Conservation (phyloP, 371 early-diverging fungal genomes). For the Syncephalastrum contaminatum region DNA sequence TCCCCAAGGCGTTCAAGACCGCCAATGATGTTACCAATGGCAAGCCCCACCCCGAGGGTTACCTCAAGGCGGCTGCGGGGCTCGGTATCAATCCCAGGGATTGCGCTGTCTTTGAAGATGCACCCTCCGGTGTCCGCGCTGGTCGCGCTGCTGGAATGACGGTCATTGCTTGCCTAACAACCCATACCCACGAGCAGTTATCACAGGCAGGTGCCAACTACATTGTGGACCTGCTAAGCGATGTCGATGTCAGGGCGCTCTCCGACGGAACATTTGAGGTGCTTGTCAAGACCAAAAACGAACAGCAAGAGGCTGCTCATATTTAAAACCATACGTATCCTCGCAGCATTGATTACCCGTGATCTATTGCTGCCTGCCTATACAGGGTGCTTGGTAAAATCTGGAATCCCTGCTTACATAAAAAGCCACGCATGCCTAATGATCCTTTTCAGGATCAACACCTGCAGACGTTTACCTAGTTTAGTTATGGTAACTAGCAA, state of each 20-base stretch:
- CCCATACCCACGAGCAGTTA: constrained; percentile 51
- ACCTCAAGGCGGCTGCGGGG: constrained; percentile 42
- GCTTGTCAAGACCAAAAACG: background rate
- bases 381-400: too few relatives aligned
- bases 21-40: constrained; percentile 35
- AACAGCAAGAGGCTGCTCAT: background rate
- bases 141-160: constrained; percentile 55
- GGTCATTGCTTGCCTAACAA: constrained; percentile 59
- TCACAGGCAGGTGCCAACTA: constrained; percentile 53
- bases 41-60: constrained; percentile 69
- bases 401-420: too few relatives aligned
- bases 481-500: too few relatives aligned
- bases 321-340: too few relatives aligned
- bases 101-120: constrained; percentile 73
- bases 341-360: too few relatives aligned
- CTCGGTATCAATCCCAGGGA: constrained; percentile 41
- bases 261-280: constrained; percentile 39
- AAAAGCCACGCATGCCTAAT: too few relatives aligned
- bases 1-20: constrained; percentile 29
- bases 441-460: too few relatives aligned
- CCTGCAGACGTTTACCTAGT: too few relatives aligned
- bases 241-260: constrained; percentile 35
- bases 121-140: constrained; percentile 56
- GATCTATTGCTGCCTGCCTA: too few relatives aligned
- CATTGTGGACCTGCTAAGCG: constrained; percentile 49